phyloP scores from a whole-genome alignment of 495 filamentous ascomycete genomes.

The Pyrenula massariospora region DNA sequence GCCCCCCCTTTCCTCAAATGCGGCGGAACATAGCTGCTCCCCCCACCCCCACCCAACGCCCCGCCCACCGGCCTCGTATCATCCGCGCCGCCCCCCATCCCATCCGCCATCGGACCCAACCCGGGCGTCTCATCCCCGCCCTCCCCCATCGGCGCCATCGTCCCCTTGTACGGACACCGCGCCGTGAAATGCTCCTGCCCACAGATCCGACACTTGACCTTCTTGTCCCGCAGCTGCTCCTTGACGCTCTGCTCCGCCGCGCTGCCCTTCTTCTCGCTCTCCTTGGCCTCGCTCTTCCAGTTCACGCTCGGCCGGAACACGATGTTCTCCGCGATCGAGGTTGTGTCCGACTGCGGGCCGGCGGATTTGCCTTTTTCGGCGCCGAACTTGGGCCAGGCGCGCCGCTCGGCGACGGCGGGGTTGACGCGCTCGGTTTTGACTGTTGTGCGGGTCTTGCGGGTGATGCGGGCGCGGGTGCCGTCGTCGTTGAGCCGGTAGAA shows the following conservation, averaged over 20 bases:
- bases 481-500: constrained; percentile 86
- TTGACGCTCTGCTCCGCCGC: constrained; percentile 67
- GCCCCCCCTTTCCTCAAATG: constrained; percentile 64
- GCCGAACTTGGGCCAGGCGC: constrained; percentile 87
- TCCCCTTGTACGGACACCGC: constrained; percentile 80
- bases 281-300: constrained; percentile 81
- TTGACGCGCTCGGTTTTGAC: constrained; percentile 85
- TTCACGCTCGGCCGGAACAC: constrained; percentile 80
- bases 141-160: constrained; percentile 65
- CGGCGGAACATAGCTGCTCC: constrained; percentile 80
- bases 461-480: constrained; percentile 91
- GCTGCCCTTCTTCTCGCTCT: constrained; percentile 63
- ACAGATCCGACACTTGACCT: constrained; percentile 99
- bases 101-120: constrained; percentile 33
- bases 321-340: constrained; percentile 92
- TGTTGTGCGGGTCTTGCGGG: constrained; percentile 82
- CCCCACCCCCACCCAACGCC: constrained; percentile 52
- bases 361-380: constrained; percentile 59
- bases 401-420: constrained; percentile 88
- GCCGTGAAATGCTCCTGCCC: constrained; percentile 97
- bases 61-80: constrained; percentile 38
- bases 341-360: constrained; percentile 72
- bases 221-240: constrained; percentile 93
- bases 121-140: constrained; percentile 16
- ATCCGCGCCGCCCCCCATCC: constrained; percentile 35